Base-by-base conservation (phyloP, 208 protist genomes). In the Strigomonas culicis region DNA sequence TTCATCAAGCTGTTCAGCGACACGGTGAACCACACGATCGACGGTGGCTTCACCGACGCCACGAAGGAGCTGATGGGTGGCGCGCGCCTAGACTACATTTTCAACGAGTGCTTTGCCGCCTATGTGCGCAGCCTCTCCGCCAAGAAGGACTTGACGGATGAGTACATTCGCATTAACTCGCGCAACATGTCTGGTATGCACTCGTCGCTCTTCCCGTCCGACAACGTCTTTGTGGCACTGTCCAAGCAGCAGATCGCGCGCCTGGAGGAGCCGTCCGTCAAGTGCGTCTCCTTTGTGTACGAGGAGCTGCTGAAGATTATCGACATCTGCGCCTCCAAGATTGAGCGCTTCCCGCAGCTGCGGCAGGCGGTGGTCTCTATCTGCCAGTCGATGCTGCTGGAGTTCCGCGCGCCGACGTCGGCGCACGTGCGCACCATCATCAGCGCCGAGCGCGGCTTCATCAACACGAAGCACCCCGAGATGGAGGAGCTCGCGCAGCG, bases 141-240 rank as follows among this genome's bases (percentile, higher is more conserved):
- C 25, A 82, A 74, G 63, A 97, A 98, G 46, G 90, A 95, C 59
- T 78, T 98, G 13, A 96, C 80, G 6, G 90, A 97, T 47, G 86
- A 94, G 47, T 97, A 99, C 67, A 98, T 99, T 57, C 88, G 90
- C 63, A 98, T 94, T 39, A 97, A 97, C 62, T 97, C 98, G 34
- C 85, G 92, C 50, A 98, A 98, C 77, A 98, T 97, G 75, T 93
- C 91, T 11, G 98, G 98, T 79, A 97, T 98, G 71, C 88, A 97
- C 61, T 79, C 93, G 31, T 92, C 94, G 0, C 79, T 99, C 11
- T 99, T 99, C 71, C 95, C 98, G 4, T 98, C 98, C 19, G 98
- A 99, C 66, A 88, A 94, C 52, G 88, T 96, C 1, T 99, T 99
- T 67, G 94, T 99, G 36, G 81, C 95, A 21, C 85, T 99, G 10